Evolutionary conservation across 1,284 basidiomycete genomes (phyloP).

Genomic region (Earliella scabrosa): DNA sequence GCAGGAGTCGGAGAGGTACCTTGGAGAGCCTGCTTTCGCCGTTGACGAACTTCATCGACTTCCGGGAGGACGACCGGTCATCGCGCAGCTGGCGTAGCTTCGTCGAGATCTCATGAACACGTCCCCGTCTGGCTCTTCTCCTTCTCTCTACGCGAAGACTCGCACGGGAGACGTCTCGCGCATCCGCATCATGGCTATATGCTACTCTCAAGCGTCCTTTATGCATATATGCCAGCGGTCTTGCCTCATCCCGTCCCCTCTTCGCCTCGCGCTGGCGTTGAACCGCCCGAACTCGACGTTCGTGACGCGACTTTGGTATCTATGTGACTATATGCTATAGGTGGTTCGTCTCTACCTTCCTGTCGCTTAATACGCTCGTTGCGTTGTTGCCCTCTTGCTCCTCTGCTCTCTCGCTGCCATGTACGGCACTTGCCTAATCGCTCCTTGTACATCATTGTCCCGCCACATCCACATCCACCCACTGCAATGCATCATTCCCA

Average conservation of each 20-base stretch:
- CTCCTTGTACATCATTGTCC: slow-evolving; percentile 7
- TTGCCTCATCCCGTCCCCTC: not conserved
- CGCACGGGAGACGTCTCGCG: not conserved
- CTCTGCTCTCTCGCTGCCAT: not conserved
- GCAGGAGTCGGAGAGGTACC: slow-evolving; percentile 40
- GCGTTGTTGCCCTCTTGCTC: slow-evolving; percentile 1
- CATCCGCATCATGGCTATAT: slow-evolving; percentile 6
- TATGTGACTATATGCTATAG: slow-evolving; percentile 14
- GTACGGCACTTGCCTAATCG: not conserved
- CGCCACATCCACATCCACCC: not conserved
- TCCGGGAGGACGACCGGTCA: slow-evolving; percentile 52
- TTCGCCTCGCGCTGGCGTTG: not conserved
- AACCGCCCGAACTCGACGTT: slow-evolving; percentile 1
- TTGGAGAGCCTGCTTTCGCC: slow-evolving; percentile 48
- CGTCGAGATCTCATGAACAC: slow-evolving; percentile 50
- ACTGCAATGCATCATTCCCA: not conserved
- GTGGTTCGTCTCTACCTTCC: not conserved
- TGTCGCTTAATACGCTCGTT: slow-evolving; percentile 13
- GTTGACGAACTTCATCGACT: slow-evolving; percentile 66
- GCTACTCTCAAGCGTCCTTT: not conserved
- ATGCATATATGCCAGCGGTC: slow-evolving; percentile 2
- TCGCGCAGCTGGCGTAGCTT: slow-evolving; percentile 64
- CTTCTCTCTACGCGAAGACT: not conserved
- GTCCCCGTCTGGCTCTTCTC: not conserved
- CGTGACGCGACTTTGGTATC: not conserved